A percentile compares a stretch with the other conserved stretches of the same genome.
Evolutionary conservation across 768 basidiomycete species (phyloP).

Genomic region (Macrolepiota fuliginosa): DNA sequence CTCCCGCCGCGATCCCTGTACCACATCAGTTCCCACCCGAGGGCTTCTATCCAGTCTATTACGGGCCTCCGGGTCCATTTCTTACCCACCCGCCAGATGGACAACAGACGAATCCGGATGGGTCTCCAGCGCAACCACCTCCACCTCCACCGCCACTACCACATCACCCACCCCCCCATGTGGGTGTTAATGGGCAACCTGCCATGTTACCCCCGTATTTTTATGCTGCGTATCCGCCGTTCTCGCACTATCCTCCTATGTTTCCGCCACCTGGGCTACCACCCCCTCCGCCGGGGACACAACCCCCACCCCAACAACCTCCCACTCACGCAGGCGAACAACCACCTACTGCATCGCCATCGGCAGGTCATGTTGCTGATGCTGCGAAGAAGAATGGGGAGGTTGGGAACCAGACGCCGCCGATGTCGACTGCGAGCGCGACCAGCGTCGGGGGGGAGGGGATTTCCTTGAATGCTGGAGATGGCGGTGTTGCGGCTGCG

Average conservation of each 20-base stretch:
- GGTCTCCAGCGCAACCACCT: constrained; percentile 1
- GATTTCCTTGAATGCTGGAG: neutral
- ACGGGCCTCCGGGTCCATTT: constrained; percentile 33
- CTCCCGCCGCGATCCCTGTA: constrained; percentile 11
- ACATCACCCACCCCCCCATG: constrained; percentile 17
- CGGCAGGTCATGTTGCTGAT: neutral
- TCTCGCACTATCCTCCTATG: constrained; percentile 34
- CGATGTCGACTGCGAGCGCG: constrained; percentile 13
- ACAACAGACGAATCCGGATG: constrained; percentile 25
- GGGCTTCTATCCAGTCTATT: constrained; percentile 40
- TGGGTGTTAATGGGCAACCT: constrained; percentile 31
- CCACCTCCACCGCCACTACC: neutral
- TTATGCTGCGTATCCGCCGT: constrained; percentile 33
- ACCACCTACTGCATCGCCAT: constrained; percentile 9
- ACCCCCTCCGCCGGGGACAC: constrained; percentile 17
- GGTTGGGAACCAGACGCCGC: neutral
- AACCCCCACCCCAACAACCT: constrained; percentile 16
- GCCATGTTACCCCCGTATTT: constrained; percentile 39
- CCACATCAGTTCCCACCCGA: constrained; percentile 25
- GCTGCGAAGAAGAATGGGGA: constrained; percentile 23
- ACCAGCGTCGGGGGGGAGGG: neutral
- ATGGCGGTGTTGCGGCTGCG: constrained; percentile 12
- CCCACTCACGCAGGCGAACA: neutral
- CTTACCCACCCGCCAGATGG: constrained; percentile 29
- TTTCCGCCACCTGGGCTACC: constrained; percentile 25